Conservation (phyloP, 345 rosid genomes). For the Citrus maxima region DNA sequence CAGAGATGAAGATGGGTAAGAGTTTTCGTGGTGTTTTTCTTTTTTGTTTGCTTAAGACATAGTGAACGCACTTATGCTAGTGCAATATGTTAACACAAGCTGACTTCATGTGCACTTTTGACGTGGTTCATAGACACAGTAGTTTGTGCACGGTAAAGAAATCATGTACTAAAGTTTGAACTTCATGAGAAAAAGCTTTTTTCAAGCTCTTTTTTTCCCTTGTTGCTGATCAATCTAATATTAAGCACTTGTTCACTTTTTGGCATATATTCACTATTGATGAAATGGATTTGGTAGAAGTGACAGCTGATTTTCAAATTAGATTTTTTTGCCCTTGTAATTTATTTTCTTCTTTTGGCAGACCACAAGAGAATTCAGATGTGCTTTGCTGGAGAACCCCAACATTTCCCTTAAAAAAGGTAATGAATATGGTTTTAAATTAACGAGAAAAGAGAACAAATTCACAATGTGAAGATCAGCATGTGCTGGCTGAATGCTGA, state of each 20-base stretch:
- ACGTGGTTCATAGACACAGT: background rate
- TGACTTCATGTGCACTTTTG: background rate
- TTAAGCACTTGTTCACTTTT: background rate
- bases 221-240: background rate
- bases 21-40: slow-evolving; percentile 3
- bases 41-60: background rate
- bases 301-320: background rate
- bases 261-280: background rate
- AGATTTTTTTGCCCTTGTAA: background rate
- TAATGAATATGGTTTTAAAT: slow-evolving; percentile 16
- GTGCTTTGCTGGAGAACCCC: slow-evolving; percentile 71
- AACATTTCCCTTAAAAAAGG: slow-evolving; percentile 46
- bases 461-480: background rate
- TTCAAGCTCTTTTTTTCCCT: background rate
- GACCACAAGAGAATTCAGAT: slow-evolving; percentile 41
- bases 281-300: background rate
- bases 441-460: background rate
- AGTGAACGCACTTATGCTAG: background rate
- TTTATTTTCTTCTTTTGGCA: slow-evolving; percentile 29
- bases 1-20: slow-evolving; percentile 40
- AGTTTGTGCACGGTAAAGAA: background rate
- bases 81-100: background rate
- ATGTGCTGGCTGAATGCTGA: background rate
- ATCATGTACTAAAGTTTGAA: background rate
- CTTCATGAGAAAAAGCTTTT: background rate